Conservation (phyloP, 768 basidiomycete genomes). For the Kwoniella sp. region DNA sequence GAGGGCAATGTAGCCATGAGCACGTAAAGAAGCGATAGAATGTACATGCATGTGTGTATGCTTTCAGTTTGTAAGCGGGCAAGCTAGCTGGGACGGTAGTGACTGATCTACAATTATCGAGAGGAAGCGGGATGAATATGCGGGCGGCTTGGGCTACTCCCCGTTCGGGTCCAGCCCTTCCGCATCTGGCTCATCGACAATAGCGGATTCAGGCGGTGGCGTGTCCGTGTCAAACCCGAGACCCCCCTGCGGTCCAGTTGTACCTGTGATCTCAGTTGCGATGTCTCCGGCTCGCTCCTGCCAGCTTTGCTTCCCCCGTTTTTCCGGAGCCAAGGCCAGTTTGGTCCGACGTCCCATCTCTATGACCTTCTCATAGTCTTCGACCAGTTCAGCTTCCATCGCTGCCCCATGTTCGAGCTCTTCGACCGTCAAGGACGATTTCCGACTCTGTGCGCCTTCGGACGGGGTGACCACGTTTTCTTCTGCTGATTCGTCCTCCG, state of each 20-base stretch:
- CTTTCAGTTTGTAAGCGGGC: not conserved
- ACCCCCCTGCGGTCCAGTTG: slow-evolving; percentile 3
- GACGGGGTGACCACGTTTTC: not conserved
- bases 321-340: no score
- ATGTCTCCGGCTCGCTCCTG: slow-evolving; percentile 1
- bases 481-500: not conserved
- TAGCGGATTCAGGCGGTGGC: slow-evolving; percentile 21
- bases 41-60: not conserved
- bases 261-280: not conserved
- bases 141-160: not conserved
- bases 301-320: not conserved
- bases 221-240: slow-evolving; percentile 16
- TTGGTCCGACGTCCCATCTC: no score
- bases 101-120: not conserved
- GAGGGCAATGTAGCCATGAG: slow-evolving; percentile 45
- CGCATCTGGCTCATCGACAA: slow-evolving; percentile 17
- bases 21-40: slow-evolving; percentile 19
- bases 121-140: not conserved
- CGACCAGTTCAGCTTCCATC: slow-evolving; percentile 15
- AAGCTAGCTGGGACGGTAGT: not conserved
- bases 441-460: slow-evolving; percentile 17
- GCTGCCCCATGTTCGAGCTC: slow-evolving; percentile 38
- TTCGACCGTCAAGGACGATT: slow-evolving; percentile 31
- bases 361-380: not conserved
- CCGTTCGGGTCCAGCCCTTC: slow-evolving; percentile 11